phyloP scores from a whole-genome alignment of 106 monocot genomes.

The Cymbidium sinense region DNA sequence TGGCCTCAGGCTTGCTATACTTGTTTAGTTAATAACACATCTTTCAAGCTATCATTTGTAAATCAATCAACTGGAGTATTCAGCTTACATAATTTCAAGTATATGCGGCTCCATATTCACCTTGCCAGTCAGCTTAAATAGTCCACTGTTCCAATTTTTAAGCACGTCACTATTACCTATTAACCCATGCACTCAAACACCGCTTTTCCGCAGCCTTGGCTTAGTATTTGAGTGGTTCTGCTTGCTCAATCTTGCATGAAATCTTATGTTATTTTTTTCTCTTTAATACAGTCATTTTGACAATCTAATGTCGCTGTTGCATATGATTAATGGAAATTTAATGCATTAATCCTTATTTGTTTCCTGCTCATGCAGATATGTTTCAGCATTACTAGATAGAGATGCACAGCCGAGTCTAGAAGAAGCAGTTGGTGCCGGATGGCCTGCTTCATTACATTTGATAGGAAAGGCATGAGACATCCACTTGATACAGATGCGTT shows the following conservation, averaged over 20 bases:
- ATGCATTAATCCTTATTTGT: background rate
- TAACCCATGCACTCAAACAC: too few species aligned
- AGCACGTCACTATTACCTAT: background rate
- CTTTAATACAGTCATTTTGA: background rate
- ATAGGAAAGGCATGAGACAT: slow-evolving; percentile 67
- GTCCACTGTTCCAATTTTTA: background rate
- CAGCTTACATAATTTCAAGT: background rate
- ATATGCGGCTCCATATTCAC: too few species aligned
- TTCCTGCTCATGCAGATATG: slow-evolving; percentile 43
- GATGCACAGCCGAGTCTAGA: slow-evolving; percentile 61
- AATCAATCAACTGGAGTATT: background rate
- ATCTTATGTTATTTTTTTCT: background rate
- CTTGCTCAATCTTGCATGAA: background rate
- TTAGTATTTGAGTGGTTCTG: background rate
- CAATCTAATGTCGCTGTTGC: background rate
- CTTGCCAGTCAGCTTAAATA: background rate
- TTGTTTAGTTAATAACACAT: too few species aligned
- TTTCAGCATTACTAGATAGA: slow-evolving; percentile 79
- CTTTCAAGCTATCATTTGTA: too few species aligned
- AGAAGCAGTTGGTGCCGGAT: slow-evolving; percentile 65
- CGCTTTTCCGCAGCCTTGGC: background rate
- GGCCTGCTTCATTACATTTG: slow-evolving; percentile 95
- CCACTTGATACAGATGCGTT: background rate
- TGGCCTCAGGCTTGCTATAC: too few species aligned
- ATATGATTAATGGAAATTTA: background rate